phyloP scores from a whole-genome alignment of 257 asterid genomes.

The Primulina huaijiensis region DNA sequence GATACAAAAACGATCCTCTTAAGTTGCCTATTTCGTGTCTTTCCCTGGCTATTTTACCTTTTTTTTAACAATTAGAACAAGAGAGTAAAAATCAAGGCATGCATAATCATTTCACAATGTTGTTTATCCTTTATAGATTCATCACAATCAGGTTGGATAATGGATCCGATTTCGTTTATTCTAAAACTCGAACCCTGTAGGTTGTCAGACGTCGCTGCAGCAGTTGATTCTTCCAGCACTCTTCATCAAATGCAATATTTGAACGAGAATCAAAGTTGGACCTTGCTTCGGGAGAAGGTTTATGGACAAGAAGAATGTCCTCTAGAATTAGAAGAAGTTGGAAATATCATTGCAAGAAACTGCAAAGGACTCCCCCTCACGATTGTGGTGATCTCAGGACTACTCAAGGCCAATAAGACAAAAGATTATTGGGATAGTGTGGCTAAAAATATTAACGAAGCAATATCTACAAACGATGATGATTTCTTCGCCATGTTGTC shows the following conservation, averaged over 20 bases:
- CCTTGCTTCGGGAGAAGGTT: not conserved
- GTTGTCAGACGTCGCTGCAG: not conserved
- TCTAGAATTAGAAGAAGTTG: not conserved
- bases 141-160: too few relatives aligned
- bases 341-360: not conserved
- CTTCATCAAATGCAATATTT: slow-evolving; percentile 11
- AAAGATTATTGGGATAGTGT: not conserved
- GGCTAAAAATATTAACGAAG: not conserved
- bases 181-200: not conserved
- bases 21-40: too few relatives aligned
- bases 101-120: too few relatives aligned
- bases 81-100: too few relatives aligned
- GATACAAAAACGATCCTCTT: too few relatives aligned
- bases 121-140: too few relatives aligned
- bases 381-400: not conserved
- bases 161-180: too few relatives aligned
- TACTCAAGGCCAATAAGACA: not conserved
- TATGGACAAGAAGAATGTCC: not conserved
- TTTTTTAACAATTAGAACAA: too few relatives aligned
- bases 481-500: not conserved
- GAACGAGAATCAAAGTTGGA: not conserved
- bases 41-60: too few relatives aligned
- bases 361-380: slow-evolving; percentile 14
- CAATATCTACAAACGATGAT: not conserved
- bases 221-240: not conserved